A percentile compares a stretch with the other conserved stretches of the same genome.
These are phyloP conservation scores for Sanghuangporus weigelae DNA, from an alignment of 1,284 basidiomycete genomes.

Conservation along the genomic window DNA sequence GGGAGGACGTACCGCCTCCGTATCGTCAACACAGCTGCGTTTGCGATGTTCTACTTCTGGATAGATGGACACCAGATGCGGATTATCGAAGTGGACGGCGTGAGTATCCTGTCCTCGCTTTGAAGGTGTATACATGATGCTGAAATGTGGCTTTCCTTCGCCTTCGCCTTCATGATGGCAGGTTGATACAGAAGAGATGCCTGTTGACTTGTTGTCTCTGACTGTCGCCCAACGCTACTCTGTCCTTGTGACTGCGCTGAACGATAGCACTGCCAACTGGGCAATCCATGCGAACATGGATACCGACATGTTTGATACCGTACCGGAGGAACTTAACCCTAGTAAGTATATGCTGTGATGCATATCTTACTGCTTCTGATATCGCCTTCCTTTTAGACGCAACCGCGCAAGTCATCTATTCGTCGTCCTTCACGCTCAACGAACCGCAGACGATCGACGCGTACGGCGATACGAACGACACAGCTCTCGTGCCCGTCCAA, in stretches of 20 bases:
- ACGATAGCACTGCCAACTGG: slow-evolving; percentile 82
- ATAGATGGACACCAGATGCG: slow-evolving; percentile 91
- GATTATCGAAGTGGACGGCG: slow-evolving; percentile 87
- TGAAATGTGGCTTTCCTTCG: not conserved
- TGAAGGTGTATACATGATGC: not conserved
- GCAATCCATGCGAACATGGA: slow-evolving; percentile 90
- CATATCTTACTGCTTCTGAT: not conserved
- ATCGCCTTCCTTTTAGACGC: slow-evolving; percentile 43
- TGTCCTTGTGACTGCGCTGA: slow-evolving; percentile 83
- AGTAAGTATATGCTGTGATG: slow-evolving; percentile 44
- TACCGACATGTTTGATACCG: slow-evolving; percentile 76
- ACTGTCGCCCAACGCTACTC: slow-evolving; percentile 94
- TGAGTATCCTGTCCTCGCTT: slow-evolving; percentile 33
- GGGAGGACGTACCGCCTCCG: slow-evolving; percentile 78
- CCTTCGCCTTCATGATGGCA: slow-evolving; percentile 23
- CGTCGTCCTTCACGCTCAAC: slow-evolving; percentile 40
- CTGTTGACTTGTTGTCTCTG: slow-evolving; percentile 66
- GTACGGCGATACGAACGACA: slow-evolving; percentile 59
- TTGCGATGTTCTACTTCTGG: slow-evolving; percentile 78
- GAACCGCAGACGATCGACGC: slow-evolving; percentile 37
- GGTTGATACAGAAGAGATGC: slow-evolving; percentile 73
- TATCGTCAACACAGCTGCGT: slow-evolving; percentile 75
- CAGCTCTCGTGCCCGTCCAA: slow-evolving; percentile 51
- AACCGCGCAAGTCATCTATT: slow-evolving; percentile 74
- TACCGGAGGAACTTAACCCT: slow-evolving; percentile 66